Evolutionary conservation across 2,329 filamentous ascomycete genomes (phyloP).

Genomic region (Lanzia echinophila): DNA sequence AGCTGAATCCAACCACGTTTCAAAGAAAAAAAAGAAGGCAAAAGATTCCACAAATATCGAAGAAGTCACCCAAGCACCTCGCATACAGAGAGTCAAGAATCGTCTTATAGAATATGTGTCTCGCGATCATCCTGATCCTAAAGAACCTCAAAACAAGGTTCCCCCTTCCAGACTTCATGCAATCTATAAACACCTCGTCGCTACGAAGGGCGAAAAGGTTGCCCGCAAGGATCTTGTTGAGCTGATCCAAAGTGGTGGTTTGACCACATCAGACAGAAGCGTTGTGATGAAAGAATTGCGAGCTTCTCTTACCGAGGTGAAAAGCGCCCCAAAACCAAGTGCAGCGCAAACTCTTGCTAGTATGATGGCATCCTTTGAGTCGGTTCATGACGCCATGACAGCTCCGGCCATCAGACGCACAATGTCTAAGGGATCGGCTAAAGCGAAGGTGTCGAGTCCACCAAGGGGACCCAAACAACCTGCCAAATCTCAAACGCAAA

Average conservation of each 20-base stretch:
- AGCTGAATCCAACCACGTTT: neutral
- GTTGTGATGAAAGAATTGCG: slow-evolving; percentile 7
- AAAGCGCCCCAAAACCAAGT: neutral
- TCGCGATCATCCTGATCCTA: neutral
- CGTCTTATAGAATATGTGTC: neutral
- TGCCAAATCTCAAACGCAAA: neutral
- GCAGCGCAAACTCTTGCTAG: neutral
- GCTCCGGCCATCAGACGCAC: neutral
- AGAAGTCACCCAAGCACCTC: neutral
- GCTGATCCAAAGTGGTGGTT: slow-evolving; percentile 7
- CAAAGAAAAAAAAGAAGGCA: too few relatives aligned
- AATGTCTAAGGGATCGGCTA: too few relatives aligned
- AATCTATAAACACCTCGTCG: slow-evolving; percentile 5
- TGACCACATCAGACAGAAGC: slow-evolving; percentile 6
- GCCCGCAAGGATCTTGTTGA: slow-evolving; percentile 5
- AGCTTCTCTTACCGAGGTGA: slow-evolving; percentile 4
- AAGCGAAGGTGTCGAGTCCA: too few relatives aligned
- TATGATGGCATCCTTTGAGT: slow-evolving; percentile 6
- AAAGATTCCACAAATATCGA: too few relatives aligned
- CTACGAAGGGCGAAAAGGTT: slow-evolving; percentile 1
- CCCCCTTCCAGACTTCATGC: slow-evolving; percentile 5
- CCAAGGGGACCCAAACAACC: neutral
- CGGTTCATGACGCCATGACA: slow-evolving; percentile 1
- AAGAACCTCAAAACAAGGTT: neutral
- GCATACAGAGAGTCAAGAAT: slow-evolving; percentile 3